Conservation (phyloP, 495 filamentous ascomycete genomes). For the Trypethelium eluteriae region DNA sequence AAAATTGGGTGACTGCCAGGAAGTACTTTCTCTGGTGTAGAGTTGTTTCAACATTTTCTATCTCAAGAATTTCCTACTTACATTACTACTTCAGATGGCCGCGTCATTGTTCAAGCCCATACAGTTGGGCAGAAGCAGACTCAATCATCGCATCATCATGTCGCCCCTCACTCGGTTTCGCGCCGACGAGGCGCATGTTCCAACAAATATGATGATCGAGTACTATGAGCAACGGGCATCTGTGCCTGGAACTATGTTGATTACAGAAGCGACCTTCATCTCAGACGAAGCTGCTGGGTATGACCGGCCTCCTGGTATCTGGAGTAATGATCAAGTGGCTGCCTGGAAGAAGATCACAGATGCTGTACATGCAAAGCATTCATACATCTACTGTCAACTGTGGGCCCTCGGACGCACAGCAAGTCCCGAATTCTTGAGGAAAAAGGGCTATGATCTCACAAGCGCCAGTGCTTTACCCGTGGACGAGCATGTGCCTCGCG, state of each 20-base stretch:
- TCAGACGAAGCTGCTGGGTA: slow-evolving; percentile 47
- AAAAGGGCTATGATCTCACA: slow-evolving; percentile 36
- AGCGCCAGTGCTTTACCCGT: slow-evolving; percentile 38
- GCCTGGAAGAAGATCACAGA: slow-evolving; percentile 58
- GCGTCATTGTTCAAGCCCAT: slow-evolving; percentile 23
- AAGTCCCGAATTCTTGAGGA: slow-evolving; percentile 34
- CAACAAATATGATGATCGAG: slow-evolving; percentile 38
- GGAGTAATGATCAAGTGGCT: slow-evolving; percentile 49
- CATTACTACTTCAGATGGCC: neutral
- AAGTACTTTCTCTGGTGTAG: no score
- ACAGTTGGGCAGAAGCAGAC: slow-evolving; percentile 16
- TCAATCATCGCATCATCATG: slow-evolving; percentile 24
- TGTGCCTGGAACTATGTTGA: slow-evolving; percentile 53
- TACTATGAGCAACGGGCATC: slow-evolving; percentile 58
- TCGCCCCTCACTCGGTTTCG: slow-evolving; percentile 26
- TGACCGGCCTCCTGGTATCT: slow-evolving; percentile 57
- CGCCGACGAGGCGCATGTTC: slow-evolving; percentile 37
- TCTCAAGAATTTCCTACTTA: no score
- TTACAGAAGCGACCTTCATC: slow-evolving; percentile 60
- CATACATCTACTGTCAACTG: slow-evolving; percentile 58
- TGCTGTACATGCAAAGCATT: slow-evolving; percentile 57
- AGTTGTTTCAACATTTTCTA: no score
- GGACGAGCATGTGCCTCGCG: slow-evolving; percentile 40
- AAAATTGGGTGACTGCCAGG: no score
- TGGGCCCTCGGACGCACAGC: slow-evolving; percentile 61